Evolutionary conservation across 2,329 filamentous ascomycete genomes (phyloP).

Genomic region (Fusarium tjaetaba): DNA sequence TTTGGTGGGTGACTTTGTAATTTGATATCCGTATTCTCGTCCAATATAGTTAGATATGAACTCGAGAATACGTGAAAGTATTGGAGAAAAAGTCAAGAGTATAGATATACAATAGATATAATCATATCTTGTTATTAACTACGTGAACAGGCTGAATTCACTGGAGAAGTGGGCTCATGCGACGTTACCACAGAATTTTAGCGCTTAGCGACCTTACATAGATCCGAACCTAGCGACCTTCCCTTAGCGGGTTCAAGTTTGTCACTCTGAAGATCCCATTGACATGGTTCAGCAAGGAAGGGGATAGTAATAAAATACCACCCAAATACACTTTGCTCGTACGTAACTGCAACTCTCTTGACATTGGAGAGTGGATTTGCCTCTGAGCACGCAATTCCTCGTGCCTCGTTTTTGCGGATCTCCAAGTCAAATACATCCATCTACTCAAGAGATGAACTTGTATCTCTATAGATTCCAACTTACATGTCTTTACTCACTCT

Average conservation of each 20-base stretch:
- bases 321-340: conserved; percentile 2
- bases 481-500: neutral
- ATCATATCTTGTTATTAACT: neutral
- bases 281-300: conserved; percentile 13
- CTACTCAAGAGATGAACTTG: neutral
- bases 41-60: neutral
- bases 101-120: no score
- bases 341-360: conserved; percentile 24
- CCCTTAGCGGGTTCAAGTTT: conserved; percentile 18
- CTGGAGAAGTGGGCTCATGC: neutral
- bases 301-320: neutral
- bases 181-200: conserved; percentile 13
- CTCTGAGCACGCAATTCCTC: conserved; percentile 44
- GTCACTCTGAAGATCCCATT: conserved; percentile 5
- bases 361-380: conserved; percentile 30
- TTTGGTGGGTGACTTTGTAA: neutral
- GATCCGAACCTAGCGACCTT: conserved; percentile 14
- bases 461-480: neutral
- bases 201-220: neutral
- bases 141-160: neutral
- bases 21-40: neutral
- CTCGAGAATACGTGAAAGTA: neutral
- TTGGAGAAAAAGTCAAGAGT: neutral
- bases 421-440: neutral
- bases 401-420: conserved; percentile 26